Evolutionary conservation across 345 rosid species (phyloP).

Genomic region (Pugionium dolabratum): DNA sequence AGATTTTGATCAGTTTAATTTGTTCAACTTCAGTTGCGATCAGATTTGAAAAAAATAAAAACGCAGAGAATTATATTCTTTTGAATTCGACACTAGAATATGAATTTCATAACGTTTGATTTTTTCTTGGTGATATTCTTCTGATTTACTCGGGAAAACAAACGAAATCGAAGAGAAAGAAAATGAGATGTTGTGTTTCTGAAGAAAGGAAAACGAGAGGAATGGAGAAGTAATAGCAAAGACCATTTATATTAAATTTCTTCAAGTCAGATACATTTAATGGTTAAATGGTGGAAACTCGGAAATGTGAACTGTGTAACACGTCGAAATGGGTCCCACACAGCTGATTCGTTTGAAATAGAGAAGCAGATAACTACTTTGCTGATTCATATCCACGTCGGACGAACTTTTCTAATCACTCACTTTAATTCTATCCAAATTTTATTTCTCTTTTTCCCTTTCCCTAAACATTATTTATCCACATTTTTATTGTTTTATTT

Average conservation of each 20-base stretch:
- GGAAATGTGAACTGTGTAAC: constrained; percentile 29
- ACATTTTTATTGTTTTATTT: not conserved
- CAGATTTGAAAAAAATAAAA: too few relatives aligned
- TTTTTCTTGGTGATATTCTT: too few relatives aligned
- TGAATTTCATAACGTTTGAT: too few relatives aligned
- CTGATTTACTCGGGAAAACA: not conserved
- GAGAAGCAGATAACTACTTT: constrained; percentile 17
- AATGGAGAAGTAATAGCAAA: not conserved
- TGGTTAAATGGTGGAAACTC: constrained; percentile 23
- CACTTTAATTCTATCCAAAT: constrained; percentile 33
- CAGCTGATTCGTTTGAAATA: constrained; percentile 1
- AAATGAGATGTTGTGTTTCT: not conserved
- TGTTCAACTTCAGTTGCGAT: too few relatives aligned
- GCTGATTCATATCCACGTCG: constrained; percentile 40
- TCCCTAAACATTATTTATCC: not conserved
- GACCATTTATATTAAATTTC: constrained; percentile 12
- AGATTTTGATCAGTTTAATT: too few relatives aligned
- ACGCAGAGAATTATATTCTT: too few relatives aligned
- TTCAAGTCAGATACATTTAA: not conserved
- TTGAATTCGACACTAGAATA: too few relatives aligned
- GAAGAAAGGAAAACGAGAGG: constrained; percentile 17
- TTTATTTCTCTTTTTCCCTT: not conserved
- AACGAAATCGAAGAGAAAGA: constrained; percentile 6
- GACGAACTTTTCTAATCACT: constrained; percentile 35
- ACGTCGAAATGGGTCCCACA: constrained; percentile 33